Evolutionary conservation across 257 asterid species (phyloP), one percentile per base, ranked within the genome.

Genomic region (Solanum raphanifolium): DNA sequence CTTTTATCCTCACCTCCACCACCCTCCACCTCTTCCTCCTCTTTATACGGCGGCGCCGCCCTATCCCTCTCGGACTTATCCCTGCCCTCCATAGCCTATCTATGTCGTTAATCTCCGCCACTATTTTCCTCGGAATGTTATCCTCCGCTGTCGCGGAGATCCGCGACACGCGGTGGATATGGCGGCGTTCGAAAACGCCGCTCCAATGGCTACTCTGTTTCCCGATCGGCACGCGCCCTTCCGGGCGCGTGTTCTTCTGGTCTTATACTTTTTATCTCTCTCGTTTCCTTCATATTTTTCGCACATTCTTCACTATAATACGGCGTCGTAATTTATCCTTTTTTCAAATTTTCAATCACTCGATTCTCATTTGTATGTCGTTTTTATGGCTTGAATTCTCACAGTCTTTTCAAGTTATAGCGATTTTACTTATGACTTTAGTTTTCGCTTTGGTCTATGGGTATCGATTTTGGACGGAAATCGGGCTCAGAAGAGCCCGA

Each of bases 221-320:
- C 91, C 98, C 98, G 0, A 91, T 95, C 2, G 98, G 98, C 52
- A 95, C 98, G 9, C 98, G 98, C 65, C 93, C 96, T 55, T 92
- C 98, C 0, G 98, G 98, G 34, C 90, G 98, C 4, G 96, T 95
- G 0, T 95, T 95, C 92, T 95, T 95, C 89, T 95, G 98, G 98
- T 95, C 98, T 0, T 93, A 95, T 89, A 12, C 91, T 2, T 95
- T 94, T 75, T 95, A 95, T 89, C 94, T 95, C 71, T 94, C 98
- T 2, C 91, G 98, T 0, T 95, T 95, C 89, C 92, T 95, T 68
- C 98, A 95, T 35, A 73, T 90, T 1, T 21, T 87, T 38, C 84
- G 94, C 25, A 93, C 98, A 0, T 85, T 90, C 36, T 84, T 93
- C 86, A 71, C 84, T 13, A 87, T 95, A 38, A 65, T 94, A 1